Evolutionary conservation across 2,329 filamentous ascomycete species (phyloP).

Genomic region (Beauveria rudraprayagi): DNA sequence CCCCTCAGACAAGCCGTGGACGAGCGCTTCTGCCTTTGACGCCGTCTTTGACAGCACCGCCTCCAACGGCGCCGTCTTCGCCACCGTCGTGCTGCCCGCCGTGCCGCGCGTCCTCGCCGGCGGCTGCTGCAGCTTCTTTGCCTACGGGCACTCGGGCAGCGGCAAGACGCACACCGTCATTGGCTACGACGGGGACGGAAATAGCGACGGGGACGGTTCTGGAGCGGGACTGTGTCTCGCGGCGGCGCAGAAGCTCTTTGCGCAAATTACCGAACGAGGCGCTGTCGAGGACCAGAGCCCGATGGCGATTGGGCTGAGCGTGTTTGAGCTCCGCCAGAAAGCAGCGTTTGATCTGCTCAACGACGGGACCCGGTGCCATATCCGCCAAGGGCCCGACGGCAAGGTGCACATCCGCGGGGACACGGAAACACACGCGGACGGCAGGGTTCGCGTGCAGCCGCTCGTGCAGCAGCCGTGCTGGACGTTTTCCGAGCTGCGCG

Average conservation of each 20-base stretch:
- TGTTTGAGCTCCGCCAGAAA: constrained; percentile 35
- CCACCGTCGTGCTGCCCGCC: constrained; percentile 24
- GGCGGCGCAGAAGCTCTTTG: constrained; percentile 24
- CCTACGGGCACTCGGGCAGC: constrained; percentile 85
- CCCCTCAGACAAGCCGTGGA: constrained; percentile 15
- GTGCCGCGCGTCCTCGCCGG: constrained; percentile 27
- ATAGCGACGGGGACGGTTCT: constrained; percentile 17
- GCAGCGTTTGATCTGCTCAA: constrained; percentile 35
- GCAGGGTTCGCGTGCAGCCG: constrained; percentile 33
- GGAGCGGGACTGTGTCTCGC: constrained; percentile 30
- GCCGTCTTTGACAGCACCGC: constrained; percentile 20
- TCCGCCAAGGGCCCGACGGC: constrained; percentile 33
- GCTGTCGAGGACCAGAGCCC: not conserved
- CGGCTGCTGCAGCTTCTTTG: constrained; percentile 54
- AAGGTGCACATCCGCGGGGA: constrained; percentile 32
- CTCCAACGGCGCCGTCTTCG: constrained; percentile 19
- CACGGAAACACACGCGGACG: constrained; percentile 31
- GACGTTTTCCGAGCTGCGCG: constrained; percentile 25
- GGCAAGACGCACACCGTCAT: constrained; percentile 83
- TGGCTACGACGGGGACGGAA: constrained; percentile 31
- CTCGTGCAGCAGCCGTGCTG: constrained; percentile 28
- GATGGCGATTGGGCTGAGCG: constrained; percentile 29
- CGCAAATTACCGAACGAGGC: constrained; percentile 18
- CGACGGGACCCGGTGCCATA: constrained; percentile 26
- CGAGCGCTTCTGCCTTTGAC: constrained; percentile 17